A percentile compares a stretch with the other conserved stretches of the same genome.
These are phyloP conservation scores for Alloteropsis semialata DNA, from an alignment of 176 grass and related monocot genomes.

Conservation along the genomic window DNA sequence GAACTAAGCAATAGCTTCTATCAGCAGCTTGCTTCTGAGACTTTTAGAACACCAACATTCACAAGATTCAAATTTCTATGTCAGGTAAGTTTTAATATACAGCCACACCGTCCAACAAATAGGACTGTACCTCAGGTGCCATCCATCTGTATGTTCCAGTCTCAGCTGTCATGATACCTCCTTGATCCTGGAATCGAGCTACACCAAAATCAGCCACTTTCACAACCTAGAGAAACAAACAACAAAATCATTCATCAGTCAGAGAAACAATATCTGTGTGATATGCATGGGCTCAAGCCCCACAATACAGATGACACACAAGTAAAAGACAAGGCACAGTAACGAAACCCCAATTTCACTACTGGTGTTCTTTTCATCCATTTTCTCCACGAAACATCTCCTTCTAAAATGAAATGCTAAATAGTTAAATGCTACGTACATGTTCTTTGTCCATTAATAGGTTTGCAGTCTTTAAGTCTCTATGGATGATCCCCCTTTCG, in stretches of 20 bases:
- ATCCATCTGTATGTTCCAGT: constrained; percentile 99
- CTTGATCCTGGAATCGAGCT: constrained; percentile 92
- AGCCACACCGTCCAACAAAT: constrained; percentile 2
- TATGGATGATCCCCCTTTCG: constrained; percentile 87
- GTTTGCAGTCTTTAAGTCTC: constrained; percentile 97
- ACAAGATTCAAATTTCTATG: neutral
- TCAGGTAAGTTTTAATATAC: constrained; percentile 7
- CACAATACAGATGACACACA: neutral
- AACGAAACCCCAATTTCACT: neutral
- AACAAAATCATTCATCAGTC: constrained; percentile 9
- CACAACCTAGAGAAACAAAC: constrained; percentile 61
- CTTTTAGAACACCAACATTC: neutral
- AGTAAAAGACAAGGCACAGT: neutral
- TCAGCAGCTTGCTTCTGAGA: neutral
- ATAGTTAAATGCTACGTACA: constrained; percentile 49
- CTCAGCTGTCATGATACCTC: constrained; percentile 95
- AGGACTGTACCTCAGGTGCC: constrained; percentile 86
- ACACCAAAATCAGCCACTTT: constrained; percentile 99
- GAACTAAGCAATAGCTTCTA: neutral
- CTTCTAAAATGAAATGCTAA: constrained; percentile 10
- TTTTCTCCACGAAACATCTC: neutral
- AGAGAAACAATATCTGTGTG: neutral
- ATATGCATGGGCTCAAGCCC: neutral
- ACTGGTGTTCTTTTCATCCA: neutral
- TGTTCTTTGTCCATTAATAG: constrained; percentile 93